Conservation (phyloP, 805 yeast genomes). For the Saccharomycopsis sp. region DNA sequence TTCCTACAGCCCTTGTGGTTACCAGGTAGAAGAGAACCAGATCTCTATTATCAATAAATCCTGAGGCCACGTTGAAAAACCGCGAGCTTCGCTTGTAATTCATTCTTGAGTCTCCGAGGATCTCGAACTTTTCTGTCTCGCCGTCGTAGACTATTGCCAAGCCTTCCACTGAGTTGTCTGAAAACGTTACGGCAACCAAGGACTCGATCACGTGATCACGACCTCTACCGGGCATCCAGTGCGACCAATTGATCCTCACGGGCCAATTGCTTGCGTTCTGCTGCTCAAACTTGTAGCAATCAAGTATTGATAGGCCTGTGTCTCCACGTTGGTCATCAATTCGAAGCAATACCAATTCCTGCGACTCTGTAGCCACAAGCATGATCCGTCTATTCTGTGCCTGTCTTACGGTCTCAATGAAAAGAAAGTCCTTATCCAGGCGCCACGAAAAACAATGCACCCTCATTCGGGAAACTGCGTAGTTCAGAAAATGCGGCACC, state of each 20-base stretch:
- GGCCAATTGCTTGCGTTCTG: background rate
- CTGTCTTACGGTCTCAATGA: background rate
- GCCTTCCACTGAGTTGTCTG: background rate
- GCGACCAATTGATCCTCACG: background rate
- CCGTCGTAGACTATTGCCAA: background rate
- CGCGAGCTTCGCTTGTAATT: background rate
- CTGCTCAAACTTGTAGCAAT: background rate
- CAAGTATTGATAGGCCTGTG: background rate
- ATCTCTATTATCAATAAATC: no score
- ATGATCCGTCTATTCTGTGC: background rate
- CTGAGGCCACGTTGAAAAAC: background rate
- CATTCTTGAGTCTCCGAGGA: background rate
- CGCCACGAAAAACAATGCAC: conserved; percentile 11
- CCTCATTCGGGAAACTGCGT: background rate
- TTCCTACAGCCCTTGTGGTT: no score
- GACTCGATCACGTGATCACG: background rate
- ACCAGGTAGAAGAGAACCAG: no score
- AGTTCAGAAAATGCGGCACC: background rate
- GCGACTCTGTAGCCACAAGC: conserved; percentile 4
- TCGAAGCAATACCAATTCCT: conserved; percentile 7
- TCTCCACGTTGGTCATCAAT: background rate
- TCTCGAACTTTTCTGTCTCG: background rate
- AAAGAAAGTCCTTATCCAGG: background rate
- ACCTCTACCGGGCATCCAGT: background rate
- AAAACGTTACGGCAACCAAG: background rate